Evolutionary conservation across 768 basidiomycete genomes (phyloP), one percentile per base, ranked within the genome.

Genomic region (Lactarius sp.): DNA sequence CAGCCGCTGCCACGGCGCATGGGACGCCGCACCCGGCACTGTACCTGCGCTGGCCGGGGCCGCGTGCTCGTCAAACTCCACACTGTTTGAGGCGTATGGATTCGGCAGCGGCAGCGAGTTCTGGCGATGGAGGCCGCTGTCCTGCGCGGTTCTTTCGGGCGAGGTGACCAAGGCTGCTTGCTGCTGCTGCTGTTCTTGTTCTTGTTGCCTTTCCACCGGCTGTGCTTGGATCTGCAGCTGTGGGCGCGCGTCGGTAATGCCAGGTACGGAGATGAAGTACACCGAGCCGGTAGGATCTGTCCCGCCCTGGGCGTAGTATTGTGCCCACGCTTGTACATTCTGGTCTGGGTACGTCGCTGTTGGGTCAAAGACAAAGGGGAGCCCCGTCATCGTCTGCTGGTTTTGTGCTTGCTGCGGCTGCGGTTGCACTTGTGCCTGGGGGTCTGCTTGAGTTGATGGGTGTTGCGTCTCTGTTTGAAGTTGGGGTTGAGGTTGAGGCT

Each of bases 311-410:
- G 86, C 85, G 71, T 93, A 93, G 73, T 94, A 94, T 68, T 85
- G 82, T 6, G 89, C 91, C 91, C 91, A 93, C 0, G 88, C 88
- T 71, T 92, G 90, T 22, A 86, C 90, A 66, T 91, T 91, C 59
- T 85, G 82, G 71, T 94, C 91, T 16, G 83, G 74, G 68, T 94
- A 94, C 22, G 83, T 84, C 54, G 78, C 76, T 34, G 77, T 79
- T 4, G 89, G 87, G 67, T 91, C 83, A 70, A 81, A 92, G 9
- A 76, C 73, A 60, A 76, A 83, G 14, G 82, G 82, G 9, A 81
- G 81, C 20, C 79, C 80, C 14, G 68, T 60, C 36, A 62, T 34
- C 16, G 46, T 66, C 41, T 66, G 67, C 6, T 70, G 60, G 39
- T 71, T 80, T 16, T 84, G 83, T 20, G 80, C 79, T n/a, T 79